Evolutionary conservation across 2,329 filamentous ascomycete genomes (phyloP), one percentile per base, ranked within the genome.

Genomic region (Waltergamsia citrina): DNA sequence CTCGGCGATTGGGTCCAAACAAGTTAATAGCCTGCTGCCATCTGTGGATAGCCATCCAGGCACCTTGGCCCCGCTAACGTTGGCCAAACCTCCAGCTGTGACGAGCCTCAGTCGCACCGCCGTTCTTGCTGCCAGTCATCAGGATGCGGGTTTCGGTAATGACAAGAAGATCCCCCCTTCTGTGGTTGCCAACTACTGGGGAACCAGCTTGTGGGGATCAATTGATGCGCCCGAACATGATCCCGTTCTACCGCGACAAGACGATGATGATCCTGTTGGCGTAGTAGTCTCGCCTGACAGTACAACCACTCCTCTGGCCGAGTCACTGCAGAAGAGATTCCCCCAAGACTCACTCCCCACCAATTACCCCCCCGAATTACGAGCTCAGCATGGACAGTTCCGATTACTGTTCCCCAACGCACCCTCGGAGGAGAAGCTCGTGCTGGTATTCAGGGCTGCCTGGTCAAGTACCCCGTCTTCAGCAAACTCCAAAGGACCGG

Each of bases 161-260:
- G n/a, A n/a, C n/a, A 75, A 81, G 27, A 74, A 74, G 16, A 76
- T 94, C 58, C 85, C 88, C 2, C 84, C 83, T 32, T 86, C 85
- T 11, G 78, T 95, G 40, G 75, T 94, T 65, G 88, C 88, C 21
- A 96, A 96, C 52, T 73, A 93, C 36, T 96, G 90, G 90, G 90
- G 90, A 32, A 93, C 80, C 48, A 82, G 78, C 37, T 80, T 87
- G 30, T 94, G 87, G 85, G 58, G 53, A 6, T 40, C 46, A 11
- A 41, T 49, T 23, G 46, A 54, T 23, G 35, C 41, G n/a, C 47
- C 41, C 11, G 45, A 47, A 4, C 36, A 43, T 15, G 48, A 53
- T 18, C 54, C 52, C 5, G 44, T 52, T 8, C 38, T 59, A 12
- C 52, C 56, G 4, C 43, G 52, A 17, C 45, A 46, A 17, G 51